Base-by-base conservation (phyloP, 2,329 filamentous ascomycete genomes). In the Rutstroemia sp. region DNA sequence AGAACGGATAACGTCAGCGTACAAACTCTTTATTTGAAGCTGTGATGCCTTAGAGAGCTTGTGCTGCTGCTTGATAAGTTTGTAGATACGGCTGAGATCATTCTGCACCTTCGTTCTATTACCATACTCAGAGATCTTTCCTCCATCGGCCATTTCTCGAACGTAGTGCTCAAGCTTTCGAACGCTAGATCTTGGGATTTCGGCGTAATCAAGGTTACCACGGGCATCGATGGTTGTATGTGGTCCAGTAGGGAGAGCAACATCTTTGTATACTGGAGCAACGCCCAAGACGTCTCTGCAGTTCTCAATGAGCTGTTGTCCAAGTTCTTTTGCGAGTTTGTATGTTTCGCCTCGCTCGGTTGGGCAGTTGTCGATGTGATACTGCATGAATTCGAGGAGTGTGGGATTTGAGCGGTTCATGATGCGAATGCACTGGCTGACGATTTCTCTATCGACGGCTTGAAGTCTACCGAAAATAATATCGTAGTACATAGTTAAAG, bases 341-440 rank as follows among this genome's bases (percentile, higher is more conserved):
- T 99, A 99, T 1, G 94, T 99, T 76, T 99, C 94, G 58, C 94
- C 94, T 51, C 92, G 87, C 70, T 99, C 92, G 0, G 92, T 92
- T 0, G 94, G 94, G 76, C 92, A 97, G 77, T 97, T 94, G 69
- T 99, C 94, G 69, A 99, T 99, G 76, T 99, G 94, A 68, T 99
- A 97, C 71, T 99, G 94, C 94, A 99, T 99, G 74, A 96, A 99
- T 66, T 99, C 92, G 58, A 99, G 82, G 1, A 99, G 83, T 38
- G 90, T 87, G 2, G 94, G 94, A 71, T 97, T 99, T 37, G 94
- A 96, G 61, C 94, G 88, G 78, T 96, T 99, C 94, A 99, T 99
- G 75, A 99, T 94, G 64, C 90, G 88, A 69, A 99, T 97, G 75
- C 94, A 99, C 72, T 92, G 92, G 74, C 92, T 96, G 70, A 99